Conservation (phyloP, 1,284 basidiomycete genomes). For the Porodaedalea pini region DNA sequence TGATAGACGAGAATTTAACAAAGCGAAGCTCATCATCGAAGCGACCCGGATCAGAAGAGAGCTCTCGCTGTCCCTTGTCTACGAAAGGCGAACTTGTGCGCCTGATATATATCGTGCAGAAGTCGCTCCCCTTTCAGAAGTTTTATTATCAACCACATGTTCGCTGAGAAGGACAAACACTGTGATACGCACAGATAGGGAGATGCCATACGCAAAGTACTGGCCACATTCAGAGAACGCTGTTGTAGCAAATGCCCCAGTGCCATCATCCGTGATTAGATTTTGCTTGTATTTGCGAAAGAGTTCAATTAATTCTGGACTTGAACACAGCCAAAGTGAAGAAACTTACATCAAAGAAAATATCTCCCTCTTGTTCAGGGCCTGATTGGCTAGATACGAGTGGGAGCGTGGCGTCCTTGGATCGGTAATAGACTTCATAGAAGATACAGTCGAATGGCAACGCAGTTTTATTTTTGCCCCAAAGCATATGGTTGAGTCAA, state of each 20-base stretch:
- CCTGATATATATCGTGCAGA: conserved; percentile 65
- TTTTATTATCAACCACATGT: background rate
- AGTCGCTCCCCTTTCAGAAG: conserved; percentile 69
- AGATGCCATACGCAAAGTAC: conserved; percentile 74
- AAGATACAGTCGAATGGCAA: background rate
- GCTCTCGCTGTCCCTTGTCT: conserved; percentile 35
- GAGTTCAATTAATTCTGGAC: conserved; percentile 3
- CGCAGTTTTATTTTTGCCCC: background rate
- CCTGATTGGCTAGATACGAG: conserved; percentile 44
- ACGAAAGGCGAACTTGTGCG: conserved; percentile 56
- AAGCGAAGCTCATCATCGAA: conserved; percentile 66
- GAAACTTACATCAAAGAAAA: conserved; percentile 71
- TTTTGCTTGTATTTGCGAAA: conserved; percentile 50
- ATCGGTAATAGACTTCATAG: conserved; percentile 61
- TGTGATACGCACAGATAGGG: conserved; percentile 52
- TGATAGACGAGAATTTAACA: conserved; percentile 71
- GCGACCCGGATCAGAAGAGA: conserved; percentile 47
- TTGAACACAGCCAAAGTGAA: background rate
- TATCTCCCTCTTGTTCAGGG: conserved; percentile 46
- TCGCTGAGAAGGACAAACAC: background rate
- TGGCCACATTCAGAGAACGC: conserved; percentile 66
- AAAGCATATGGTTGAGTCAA: background rate
- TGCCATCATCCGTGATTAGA: conserved; percentile 69
- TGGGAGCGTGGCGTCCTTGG: conserved; percentile 49
- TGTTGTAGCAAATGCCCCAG: conserved; percentile 55